Percentiles rank a stretch among this genome's conserved stretches.
Evolutionary conservation across 306 rosid species (phyloP).

Genomic region (Mimosa pudica): DNA sequence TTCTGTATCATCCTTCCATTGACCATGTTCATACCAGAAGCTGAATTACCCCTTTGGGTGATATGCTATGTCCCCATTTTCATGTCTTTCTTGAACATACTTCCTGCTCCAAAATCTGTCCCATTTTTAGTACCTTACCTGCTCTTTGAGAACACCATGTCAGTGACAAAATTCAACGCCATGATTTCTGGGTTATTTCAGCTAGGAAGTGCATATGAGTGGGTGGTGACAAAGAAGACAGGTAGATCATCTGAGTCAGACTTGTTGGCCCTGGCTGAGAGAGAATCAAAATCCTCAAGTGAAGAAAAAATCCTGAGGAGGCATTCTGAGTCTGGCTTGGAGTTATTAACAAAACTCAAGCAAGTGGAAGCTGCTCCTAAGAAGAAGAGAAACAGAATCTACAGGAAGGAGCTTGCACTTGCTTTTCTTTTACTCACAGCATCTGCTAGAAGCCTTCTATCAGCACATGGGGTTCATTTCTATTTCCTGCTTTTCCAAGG

Average conservation of each 20-base stretch:
- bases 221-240: conserved; percentile 98
- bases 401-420: conserved; percentile 90
- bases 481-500: conserved; percentile 98
- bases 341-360: conserved; percentile 65
- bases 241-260: conserved; percentile 96
- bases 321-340: conserved; percentile 85
- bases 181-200: conserved; percentile 96
- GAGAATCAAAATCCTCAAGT: conserved; percentile 65
- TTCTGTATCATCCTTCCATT: conserved; percentile 91
- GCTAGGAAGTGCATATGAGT: conserved; percentile 94
- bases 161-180: conserved; percentile 98
- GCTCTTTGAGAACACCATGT: conserved; percentile 98
- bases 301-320: conserved; percentile 84
- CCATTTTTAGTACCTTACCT: conserved; percentile 94
- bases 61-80: conserved; percentile 86
- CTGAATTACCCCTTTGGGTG: conserved; percentile 96
- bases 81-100: conserved; percentile 93
- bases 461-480: conserved; percentile 95
- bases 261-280: conserved; percentile 73
- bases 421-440: conserved; percentile 93
- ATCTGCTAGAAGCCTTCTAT: conserved; percentile 82
- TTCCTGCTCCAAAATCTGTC: conserved; percentile 93
- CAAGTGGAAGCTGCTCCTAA: conserved; percentile 45
- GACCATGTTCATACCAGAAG: conserved; percentile 96
- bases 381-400: conserved; percentile 75